Conservation (phyloP, 768 basidiomycete species). For the Tremella fuciformis region DNA sequence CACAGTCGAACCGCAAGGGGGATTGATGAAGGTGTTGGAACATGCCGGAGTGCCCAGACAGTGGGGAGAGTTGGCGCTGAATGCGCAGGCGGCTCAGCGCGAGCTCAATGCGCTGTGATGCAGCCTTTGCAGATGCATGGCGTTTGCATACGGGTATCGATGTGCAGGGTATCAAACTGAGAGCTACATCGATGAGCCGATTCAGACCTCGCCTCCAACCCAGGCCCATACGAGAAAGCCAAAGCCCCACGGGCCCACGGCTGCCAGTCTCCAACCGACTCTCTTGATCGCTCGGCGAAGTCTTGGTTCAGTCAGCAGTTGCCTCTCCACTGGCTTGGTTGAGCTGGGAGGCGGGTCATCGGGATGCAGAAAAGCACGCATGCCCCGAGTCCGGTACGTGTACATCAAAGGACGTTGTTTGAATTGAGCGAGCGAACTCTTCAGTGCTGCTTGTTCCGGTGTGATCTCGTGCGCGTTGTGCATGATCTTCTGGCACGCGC, state of each 20-base stretch:
- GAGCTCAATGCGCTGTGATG: constrained; percentile 11
- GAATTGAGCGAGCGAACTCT: constrained; percentile 3
- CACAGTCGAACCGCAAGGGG: constrained; percentile 43
- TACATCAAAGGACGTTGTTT: constrained; percentile 21
- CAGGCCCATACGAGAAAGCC: constrained; percentile 50
- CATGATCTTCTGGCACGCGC: constrained; percentile 36
- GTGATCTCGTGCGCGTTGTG: constrained; percentile 10
- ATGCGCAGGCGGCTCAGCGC: constrained; percentile 19
- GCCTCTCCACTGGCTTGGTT: not conserved
- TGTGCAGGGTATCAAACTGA: too few species aligned
- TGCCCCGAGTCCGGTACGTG: constrained; percentile 27
- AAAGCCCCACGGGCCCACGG: constrained; percentile 49
- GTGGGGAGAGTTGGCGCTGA: constrained; percentile 43
- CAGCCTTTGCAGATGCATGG: not conserved
- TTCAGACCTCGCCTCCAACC: constrained; percentile 45
- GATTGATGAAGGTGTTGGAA: constrained; percentile 39
- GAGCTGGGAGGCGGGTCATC: constrained; percentile 18
- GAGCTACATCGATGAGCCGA: not conserved
- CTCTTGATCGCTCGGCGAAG: constrained; percentile 24
- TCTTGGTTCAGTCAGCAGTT: constrained; percentile 6
- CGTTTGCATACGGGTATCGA: not conserved
- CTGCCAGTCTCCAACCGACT: constrained; percentile 44
- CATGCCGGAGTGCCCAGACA: constrained; percentile 43
- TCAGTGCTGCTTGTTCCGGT: not conserved
- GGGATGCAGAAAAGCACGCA: constrained; percentile 38